These are phyloP conservation scores for Fragaria ananassa DNA, from an alignment of 306 rosid species.

Conservation along the genomic window DNA sequence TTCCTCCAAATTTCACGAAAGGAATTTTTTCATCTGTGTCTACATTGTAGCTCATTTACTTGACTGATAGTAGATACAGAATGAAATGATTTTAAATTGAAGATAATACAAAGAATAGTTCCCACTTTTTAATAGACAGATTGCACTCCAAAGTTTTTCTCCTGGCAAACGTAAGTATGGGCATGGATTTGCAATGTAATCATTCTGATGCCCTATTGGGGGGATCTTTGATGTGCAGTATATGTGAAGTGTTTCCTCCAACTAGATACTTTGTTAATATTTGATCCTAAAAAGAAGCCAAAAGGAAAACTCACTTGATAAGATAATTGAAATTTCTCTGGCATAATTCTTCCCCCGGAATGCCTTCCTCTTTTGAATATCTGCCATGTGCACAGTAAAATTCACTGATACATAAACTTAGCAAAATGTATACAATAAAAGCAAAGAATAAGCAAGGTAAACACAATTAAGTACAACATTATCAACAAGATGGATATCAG, in stretches of 20 bases:
- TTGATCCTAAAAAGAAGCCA: constrained; percentile 7
- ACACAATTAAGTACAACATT: not conserved
- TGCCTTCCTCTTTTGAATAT: constrained; percentile 89
- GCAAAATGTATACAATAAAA: not conserved
- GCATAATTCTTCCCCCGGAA: constrained; percentile 44
- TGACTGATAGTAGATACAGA: not conserved
- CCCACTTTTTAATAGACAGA: not conserved
- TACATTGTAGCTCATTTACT: not conserved
- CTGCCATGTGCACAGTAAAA: constrained; percentile 34
- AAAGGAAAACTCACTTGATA: constrained; percentile 58
- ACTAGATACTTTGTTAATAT: not conserved
- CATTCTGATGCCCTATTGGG: not conserved
- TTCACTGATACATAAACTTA: not conserved
- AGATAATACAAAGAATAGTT: not conserved
- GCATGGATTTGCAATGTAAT: not conserved
- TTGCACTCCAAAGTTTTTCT: not conserved
- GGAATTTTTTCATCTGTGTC: no score
- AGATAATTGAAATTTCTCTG: constrained; percentile 74
- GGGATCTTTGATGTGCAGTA: not conserved
- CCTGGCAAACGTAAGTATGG: not conserved
- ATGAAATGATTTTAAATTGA: not conserved
- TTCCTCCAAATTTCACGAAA: not conserved
- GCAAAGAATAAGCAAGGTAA: constrained; percentile 2
- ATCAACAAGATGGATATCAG: not conserved
- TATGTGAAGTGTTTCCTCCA: not conserved